Evolutionary conservation across 306 rosid species (phyloP).

Genomic region (Trifolium dubium): DNA sequence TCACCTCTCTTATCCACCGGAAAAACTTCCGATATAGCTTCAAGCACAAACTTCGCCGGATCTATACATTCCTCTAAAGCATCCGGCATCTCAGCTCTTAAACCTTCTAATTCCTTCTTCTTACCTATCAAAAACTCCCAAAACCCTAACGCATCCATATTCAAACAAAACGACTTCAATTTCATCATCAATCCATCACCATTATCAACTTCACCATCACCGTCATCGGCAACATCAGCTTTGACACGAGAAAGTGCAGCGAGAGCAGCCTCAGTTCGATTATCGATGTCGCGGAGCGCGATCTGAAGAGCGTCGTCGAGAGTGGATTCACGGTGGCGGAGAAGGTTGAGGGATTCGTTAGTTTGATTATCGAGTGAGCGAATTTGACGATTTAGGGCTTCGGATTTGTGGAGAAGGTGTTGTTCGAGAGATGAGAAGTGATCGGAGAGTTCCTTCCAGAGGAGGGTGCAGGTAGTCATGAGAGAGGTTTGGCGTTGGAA

Average conservation of each 20-base stretch:
- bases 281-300: constrained; percentile 71
- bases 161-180: constrained; percentile 67
- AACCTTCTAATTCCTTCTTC: constrained; percentile 81
- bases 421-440: constrained; percentile 85
- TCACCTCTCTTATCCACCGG: constrained; percentile 84
- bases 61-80: constrained; percentile 80
- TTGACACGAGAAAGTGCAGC: constrained; percentile 3
- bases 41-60: constrained; percentile 88
- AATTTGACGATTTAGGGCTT: constrained; percentile 70
- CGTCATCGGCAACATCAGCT: neutral
- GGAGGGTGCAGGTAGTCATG: constrained; percentile 94
- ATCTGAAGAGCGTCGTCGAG: constrained; percentile 72
- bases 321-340: constrained; percentile 79
- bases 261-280: constrained; percentile 62
- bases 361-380: constrained; percentile 65
- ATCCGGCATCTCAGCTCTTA: constrained; percentile 71
- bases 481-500: constrained; percentile 94
- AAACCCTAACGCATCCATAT: constrained; percentile 75
- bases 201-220: constrained; percentile 70
- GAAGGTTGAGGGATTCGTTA: constrained; percentile 63
- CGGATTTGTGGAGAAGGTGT: constrained; percentile 72
- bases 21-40: constrained; percentile 88
- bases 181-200: constrained; percentile 65
- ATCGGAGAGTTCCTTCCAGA: constrained; percentile 96
- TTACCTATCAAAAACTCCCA: constrained; percentile 77